These are phyloP conservation scores for Debaryomyces prosopidis DNA, from an alignment of 805 yeast species.

Conservation along the genomic window DNA sequence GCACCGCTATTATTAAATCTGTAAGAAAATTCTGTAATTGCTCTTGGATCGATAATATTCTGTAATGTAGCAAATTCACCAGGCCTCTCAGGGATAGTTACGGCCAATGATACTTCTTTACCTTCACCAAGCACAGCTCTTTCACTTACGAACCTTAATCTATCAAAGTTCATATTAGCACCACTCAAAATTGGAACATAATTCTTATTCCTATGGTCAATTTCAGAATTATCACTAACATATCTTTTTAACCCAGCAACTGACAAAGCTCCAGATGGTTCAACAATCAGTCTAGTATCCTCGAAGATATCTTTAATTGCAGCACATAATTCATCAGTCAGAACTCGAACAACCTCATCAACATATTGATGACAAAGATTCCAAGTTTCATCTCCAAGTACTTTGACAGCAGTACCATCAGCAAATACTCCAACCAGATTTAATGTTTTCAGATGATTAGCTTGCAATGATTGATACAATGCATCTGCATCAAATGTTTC, in stretches of 20 bases:
- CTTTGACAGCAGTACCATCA: conserved; percentile 95
- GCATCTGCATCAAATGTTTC: conserved; percentile 97
- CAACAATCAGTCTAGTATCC: conserved; percentile 90
- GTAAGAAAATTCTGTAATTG: conserved; percentile 92
- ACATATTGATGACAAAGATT: conserved; percentile 72
- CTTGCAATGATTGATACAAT: conserved; percentile 67
- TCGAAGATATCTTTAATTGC: conserved; percentile 96
- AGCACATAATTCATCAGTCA: conserved; percentile 92
- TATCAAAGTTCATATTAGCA: conserved; percentile 97
- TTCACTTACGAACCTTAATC: conserved; percentile 93
- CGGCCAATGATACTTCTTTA: conserved; percentile 87
- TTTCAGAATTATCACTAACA: conserved; percentile 64
- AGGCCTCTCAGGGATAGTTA: conserved; percentile 88
- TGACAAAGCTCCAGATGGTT: conserved; percentile 95
- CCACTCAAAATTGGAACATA: conserved; percentile 90
- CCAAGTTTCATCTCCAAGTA: conserved; percentile 90
- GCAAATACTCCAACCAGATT: conserved; percentile 92
- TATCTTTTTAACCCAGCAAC: conserved; percentile 94
- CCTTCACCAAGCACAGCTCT: conserved; percentile 99
- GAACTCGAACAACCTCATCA: conserved; percentile 85
- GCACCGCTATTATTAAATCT: conserved; percentile 56
- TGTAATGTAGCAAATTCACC: conserved; percentile 86
- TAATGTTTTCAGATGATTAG: conserved; percentile 55
- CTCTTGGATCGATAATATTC: conserved; percentile 77
- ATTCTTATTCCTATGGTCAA: conserved; percentile 66